Conservation (phyloP, 176 grass and related monocot species). For the Pharus latifolius region DNA sequence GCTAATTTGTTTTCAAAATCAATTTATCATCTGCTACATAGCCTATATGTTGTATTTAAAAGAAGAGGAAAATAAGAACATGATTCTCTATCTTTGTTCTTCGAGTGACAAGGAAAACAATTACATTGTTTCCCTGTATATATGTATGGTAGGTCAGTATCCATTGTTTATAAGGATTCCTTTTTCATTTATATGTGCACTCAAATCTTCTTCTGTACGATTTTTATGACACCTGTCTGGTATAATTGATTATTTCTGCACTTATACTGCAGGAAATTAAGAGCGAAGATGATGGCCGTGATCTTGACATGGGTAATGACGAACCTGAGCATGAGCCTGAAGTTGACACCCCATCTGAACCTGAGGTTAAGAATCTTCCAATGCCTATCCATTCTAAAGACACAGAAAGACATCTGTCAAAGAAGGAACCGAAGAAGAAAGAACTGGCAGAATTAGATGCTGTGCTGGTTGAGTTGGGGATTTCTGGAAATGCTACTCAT, state of each 20-base stretch:
- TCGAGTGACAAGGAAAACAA: too few relatives aligned
- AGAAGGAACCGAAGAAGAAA: slow-evolving; percentile 71
- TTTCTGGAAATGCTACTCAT: slow-evolving; percentile 17
- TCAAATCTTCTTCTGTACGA: neutral
- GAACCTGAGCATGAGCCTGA: slow-evolving; percentile 50
- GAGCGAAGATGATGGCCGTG: slow-evolving; percentile 62
- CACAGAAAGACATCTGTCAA: slow-evolving; percentile 57
- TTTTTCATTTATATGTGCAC: neutral
- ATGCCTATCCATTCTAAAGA: slow-evolving; percentile 39
- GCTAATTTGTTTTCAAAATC: too few relatives aligned
- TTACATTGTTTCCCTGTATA: too few relatives aligned
- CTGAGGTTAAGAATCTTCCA: slow-evolving; percentile 8
- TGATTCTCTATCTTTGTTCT: too few relatives aligned
- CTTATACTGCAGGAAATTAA: slow-evolving; percentile 40
- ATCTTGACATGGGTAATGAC: slow-evolving; percentile 39
- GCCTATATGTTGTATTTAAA: too few relatives aligned
- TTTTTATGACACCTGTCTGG: neutral
- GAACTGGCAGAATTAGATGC: slow-evolving; percentile 67
- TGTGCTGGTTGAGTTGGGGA: slow-evolving; percentile 54
- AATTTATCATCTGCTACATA: too few relatives aligned
- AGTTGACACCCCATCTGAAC: slow-evolving; percentile 18
- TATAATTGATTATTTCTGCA: neutral
- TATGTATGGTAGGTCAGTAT: too few relatives aligned
- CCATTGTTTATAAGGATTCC: too few relatives aligned
- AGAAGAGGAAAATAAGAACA: too few relatives aligned